phyloP scores from a whole-genome alignment of 768 basidiomycete species.

The Kwoniella sp. region DNA sequence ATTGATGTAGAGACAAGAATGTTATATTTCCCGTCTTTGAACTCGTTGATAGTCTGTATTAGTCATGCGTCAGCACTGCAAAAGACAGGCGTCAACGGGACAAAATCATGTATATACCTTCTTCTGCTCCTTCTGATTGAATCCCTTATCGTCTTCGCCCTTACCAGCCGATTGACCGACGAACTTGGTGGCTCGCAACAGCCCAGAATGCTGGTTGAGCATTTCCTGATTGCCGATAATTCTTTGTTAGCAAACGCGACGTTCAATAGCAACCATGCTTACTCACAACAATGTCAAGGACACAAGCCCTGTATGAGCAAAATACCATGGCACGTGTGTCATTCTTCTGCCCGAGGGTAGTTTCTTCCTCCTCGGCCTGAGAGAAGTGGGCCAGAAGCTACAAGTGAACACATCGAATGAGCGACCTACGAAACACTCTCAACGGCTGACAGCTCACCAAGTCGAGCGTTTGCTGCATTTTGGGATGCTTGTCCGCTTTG shows the following conservation, averaged over 20 bases:
- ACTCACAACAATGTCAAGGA: conserved; percentile 78
- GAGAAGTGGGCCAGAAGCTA: conserved; percentile 72
- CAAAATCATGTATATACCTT: conserved; percentile 62
- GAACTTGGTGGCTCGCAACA: conserved; percentile 80
- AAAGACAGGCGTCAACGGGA: not conserved
- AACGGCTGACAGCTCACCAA: conserved; percentile 59
- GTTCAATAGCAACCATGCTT: no score
- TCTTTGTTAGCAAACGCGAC: not conserved
- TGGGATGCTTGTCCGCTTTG: conserved; percentile 68
- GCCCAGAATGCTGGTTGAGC: conserved; percentile 72
- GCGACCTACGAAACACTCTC: not conserved
- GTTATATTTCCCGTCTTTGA: conserved; percentile 85
- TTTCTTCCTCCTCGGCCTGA: conserved; percentile 55
- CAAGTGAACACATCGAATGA: not conserved
- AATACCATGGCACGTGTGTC: conserved; percentile 89
- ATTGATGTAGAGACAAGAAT: conserved; percentile 94
- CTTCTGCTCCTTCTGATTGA: conserved; percentile 87
- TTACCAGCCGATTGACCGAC: conserved; percentile 75
- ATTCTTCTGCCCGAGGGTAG: conserved; percentile 38
- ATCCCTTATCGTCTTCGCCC: conserved; percentile 80
- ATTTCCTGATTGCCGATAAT: conserved; percentile 57
- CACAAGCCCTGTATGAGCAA: conserved; percentile 81
- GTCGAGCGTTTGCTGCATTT: conserved; percentile 79
- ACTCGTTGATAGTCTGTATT: conserved; percentile 75
- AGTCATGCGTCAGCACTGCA: not conserved